A percentile compares a stretch with the other conserved stretches of the same genome.
Conservation (phyloP, 805 yeast genomes). For the Candida jianshihensis region DNA sequence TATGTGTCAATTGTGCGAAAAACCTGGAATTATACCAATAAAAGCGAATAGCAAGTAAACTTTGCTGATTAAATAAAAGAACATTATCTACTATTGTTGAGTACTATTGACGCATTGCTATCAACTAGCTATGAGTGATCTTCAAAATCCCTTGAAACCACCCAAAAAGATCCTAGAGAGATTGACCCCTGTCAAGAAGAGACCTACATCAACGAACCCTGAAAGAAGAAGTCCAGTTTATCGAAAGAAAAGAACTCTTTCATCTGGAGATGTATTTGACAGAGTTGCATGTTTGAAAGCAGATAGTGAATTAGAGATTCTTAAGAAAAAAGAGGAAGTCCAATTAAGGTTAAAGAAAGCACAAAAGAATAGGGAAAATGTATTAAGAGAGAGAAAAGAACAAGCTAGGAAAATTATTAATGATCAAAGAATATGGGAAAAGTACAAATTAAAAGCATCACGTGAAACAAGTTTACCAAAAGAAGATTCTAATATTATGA, state of each 20-base stretch:
- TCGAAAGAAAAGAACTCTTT: slow-evolving; percentile 2
- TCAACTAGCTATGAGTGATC: too few species aligned
- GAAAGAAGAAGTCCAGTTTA: not conserved
- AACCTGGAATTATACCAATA: too few species aligned
- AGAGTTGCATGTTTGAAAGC: slow-evolving; percentile 4
- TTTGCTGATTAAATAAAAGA: too few species aligned
- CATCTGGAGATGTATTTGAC: slow-evolving; percentile 4
- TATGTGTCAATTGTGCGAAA: not conserved
- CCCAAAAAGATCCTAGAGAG: slow-evolving; percentile 2
- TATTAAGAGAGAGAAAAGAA: not conserved
- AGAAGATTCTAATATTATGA: too few species aligned
- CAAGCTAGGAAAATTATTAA: slow-evolving; percentile 4
- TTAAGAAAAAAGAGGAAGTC: slow-evolving; percentile 1
- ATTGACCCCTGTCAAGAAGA: slow-evolving; percentile 3
- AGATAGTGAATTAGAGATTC: not conserved
- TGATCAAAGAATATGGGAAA: slow-evolving; percentile 1
- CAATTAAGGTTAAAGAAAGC: slow-evolving; percentile 1
- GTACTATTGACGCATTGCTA: too few species aligned
- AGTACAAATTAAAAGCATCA: slow-evolving; percentile 3
- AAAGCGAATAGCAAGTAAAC: too few species aligned
- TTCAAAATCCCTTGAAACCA: slow-evolving; percentile 1
- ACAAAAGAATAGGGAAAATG: not conserved
- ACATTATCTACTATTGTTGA: too few species aligned
- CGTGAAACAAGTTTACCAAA: too few species aligned
- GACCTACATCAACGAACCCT: too few species aligned